A percentile compares a stretch with the other conserved stretches of the same genome.
Evolutionary conservation across 257 asterid species (phyloP).

Genomic region (Solanum commersonii): DNA sequence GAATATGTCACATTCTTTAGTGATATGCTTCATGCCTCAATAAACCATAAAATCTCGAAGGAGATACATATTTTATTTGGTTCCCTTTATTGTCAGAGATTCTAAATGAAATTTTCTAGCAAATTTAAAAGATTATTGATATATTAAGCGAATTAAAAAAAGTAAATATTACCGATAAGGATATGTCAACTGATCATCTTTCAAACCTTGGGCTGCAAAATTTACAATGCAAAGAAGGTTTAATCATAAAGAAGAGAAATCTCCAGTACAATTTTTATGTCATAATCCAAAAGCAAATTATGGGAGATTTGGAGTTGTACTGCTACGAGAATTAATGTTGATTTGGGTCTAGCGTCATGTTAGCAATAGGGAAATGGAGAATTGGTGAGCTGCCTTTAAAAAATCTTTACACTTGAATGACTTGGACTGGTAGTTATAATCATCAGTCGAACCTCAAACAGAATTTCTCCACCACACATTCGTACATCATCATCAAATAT

Average conservation of each 20-base stretch:
- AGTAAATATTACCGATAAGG: no score
- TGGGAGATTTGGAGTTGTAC: background rate
- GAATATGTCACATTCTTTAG: no score
- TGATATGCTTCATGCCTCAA: no score
- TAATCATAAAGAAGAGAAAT: background rate
- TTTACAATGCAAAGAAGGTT: background rate
- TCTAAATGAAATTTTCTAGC: background rate
- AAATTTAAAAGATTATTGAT: background rate
- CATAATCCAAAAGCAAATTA: background rate
- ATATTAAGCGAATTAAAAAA: background rate
- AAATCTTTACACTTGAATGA: slow-evolving; percentile 18
- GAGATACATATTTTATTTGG: background rate
- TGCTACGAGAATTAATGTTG: background rate
- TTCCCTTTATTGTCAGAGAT: background rate
- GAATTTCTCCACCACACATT: background rate
- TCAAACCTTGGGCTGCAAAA: background rate
- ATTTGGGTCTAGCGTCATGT: background rate
- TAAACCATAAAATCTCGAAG: no score
- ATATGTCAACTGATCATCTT: background rate
- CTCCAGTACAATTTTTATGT: background rate
- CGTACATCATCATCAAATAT: background rate
- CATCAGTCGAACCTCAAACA: background rate
- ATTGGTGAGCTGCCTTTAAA: slow-evolving; percentile 61
- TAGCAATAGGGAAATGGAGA: slow-evolving; percentile 44
- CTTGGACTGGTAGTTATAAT: background rate